Evolutionary conservation across 371 early-diverging fungal species (phyloP).

Genomic region (Lichtheimia ramosa): DNA sequence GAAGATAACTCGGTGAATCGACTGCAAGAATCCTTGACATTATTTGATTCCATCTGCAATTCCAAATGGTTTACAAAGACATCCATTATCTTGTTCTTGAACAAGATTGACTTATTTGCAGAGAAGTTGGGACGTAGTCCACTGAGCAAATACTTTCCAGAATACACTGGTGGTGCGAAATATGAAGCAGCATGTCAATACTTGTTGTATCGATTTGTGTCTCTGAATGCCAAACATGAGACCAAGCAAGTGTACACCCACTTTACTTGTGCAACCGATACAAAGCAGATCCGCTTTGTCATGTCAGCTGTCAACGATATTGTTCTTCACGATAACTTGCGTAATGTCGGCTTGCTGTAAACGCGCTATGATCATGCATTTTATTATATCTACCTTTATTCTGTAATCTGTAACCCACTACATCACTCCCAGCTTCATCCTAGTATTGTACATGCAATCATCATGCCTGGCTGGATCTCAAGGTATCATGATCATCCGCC

Average conservation of each 20-base stretch:
- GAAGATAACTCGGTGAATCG: conserved; percentile 96
- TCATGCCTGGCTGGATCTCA: too few species aligned
- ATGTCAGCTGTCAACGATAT: conserved; percentile 78
- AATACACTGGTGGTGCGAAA: conserved; percentile 67
- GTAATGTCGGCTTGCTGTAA: conserved; percentile 66
- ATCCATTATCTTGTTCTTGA: conserved; percentile 79
- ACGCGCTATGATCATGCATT: too few species aligned
- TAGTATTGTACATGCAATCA: too few species aligned
- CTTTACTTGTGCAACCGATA: conserved; percentile 65
- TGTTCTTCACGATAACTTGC: conserved; percentile 62
- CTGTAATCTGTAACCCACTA: too few species aligned
- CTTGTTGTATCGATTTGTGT: conserved; percentile 39
- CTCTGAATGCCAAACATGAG: conserved; percentile 32
- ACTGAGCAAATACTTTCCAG: conserved; percentile 70
- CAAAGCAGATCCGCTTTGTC: conserved; percentile 76
- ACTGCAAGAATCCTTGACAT: conserved; percentile 77
- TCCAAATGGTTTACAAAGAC: conserved; percentile 77
- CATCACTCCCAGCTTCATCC: too few species aligned
- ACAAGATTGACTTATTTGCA: conserved; percentile 81
- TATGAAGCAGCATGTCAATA: conserved; percentile 61
- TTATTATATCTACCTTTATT: too few species aligned
- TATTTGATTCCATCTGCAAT: conserved; percentile 81
- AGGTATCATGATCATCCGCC: too few species aligned
- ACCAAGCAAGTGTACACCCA: conserved; percentile 53
- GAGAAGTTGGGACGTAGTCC: conserved; percentile 67